Evolutionary conservation across 1,284 basidiomycete genomes (phyloP).

Genomic region (Malassezia sp.): DNA sequence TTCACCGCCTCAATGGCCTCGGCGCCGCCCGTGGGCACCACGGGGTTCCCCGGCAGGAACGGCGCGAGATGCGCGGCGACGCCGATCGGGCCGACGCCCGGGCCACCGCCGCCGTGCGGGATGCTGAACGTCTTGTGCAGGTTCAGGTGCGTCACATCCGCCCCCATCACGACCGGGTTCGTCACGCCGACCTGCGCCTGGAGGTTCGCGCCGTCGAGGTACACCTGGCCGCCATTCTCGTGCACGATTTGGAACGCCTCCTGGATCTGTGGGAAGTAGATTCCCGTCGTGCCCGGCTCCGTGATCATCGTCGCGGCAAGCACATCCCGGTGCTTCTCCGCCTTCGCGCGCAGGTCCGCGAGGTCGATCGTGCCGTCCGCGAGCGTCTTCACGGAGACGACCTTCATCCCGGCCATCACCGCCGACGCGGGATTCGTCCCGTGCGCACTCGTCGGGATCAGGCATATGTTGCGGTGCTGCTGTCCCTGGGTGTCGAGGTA

Average conservation of each 20-base stretch:
- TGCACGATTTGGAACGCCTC: constrained; percentile 89
- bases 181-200: constrained; percentile 93
- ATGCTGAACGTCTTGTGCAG: constrained; percentile 92
- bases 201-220: constrained; percentile 85
- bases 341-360: constrained; percentile 71
- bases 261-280: constrained; percentile 84
- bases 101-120: constrained; percentile 93
- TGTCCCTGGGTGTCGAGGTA: constrained; percentile 84
- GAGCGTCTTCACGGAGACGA: constrained; percentile 81
- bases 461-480: constrained; percentile 73
- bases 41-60: constrained; percentile 84
- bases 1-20: constrained; percentile 76
- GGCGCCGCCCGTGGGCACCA: constrained; percentile 59
- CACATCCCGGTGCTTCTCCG: constrained; percentile 77
- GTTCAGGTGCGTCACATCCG: constrained; percentile 95
- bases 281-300: constrained; percentile 74
- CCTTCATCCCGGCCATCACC: constrained; percentile 91
- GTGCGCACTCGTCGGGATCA: constrained; percentile 90
- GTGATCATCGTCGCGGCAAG: constrained; percentile 91
- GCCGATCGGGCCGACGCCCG: constrained; percentile 89
- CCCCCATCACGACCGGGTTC: constrained; percentile 86
- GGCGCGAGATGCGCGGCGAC: constrained; percentile 83
- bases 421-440: constrained; percentile 67
- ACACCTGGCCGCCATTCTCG: constrained; percentile 89
- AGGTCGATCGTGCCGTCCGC: constrained; percentile 79